Evolutionary conservation across 2,329 filamentous ascomycete species (phyloP), one percentile per base, ranked within the genome.

Genomic region (Colletotrichum liriopes): DNA sequence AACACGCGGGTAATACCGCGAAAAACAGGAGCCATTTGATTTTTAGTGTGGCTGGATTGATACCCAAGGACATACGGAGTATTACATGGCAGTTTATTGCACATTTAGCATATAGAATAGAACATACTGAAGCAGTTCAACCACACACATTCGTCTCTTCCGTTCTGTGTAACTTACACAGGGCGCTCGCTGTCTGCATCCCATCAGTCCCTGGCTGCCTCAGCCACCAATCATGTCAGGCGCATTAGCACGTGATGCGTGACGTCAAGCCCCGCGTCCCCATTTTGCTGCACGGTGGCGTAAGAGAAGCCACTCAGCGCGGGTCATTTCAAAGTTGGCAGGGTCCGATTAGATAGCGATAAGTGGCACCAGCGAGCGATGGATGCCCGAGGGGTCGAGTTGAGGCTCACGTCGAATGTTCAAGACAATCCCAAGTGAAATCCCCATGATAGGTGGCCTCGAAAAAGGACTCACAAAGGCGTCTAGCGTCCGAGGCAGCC

Each of bases 211-310:
- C 35, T 6, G 4, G 6, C 35, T 37, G 35, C 8, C 5, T 11
- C 29, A 35, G 32, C 20, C 18, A 29, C 45, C 65, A 51, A 65
- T 69, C 52, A 39, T 41, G 65, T 68, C 65, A 71, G 69, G 54
- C 45, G 69, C 14, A 47, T 35, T 9, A 43, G 2, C 69, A 72
- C 69, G 69, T 72, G 69, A 72, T 23, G 6, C 39, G 52, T 69
- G 69, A 72, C 65, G 69, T 72, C 69, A 72, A 72, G 69, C 69
- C 69, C 69, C 69, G 29, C 62, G 61, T 20, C 37, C 49, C 43
- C 49, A 35, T 20, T 41, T 41, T 1, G 18, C 20, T 69, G 67
- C 52, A 64, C 9, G 23, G 59, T 62, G 45, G 59, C 59, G 59
- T 62, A 56, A 56, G 54, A 23, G 54, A 56, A 56, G 52, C 54